phyloP scores from a whole-genome alignment of 2,329 filamentous ascomycete genomes.

The Onygenales sp. region DNA sequence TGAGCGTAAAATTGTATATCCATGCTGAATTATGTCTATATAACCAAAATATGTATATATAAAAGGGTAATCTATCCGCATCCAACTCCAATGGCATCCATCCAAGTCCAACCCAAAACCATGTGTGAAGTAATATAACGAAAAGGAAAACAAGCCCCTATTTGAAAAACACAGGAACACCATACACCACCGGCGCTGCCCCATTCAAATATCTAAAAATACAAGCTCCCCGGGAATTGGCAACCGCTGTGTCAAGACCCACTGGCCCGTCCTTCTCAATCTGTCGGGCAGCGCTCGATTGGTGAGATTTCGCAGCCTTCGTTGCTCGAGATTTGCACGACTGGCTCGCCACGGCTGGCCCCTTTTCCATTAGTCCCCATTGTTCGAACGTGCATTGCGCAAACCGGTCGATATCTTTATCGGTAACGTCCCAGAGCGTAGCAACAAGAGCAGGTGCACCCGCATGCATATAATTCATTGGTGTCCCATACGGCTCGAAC shows the following conservation, averaged over 20 bases:
- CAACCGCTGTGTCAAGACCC: conserved; percentile 73
- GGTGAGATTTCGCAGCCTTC: conserved; percentile 6
- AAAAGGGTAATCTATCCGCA: conserved; percentile 3
- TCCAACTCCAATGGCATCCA: background rate
- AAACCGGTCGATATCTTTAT: conserved; percentile 93
- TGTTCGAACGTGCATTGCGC: conserved; percentile 67
- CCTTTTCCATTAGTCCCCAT: conserved; percentile 62
- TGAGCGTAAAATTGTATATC: too few species aligned
- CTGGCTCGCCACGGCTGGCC: conserved; percentile 19
- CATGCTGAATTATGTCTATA: too few species aligned
- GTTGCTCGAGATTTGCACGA: conserved; percentile 19
- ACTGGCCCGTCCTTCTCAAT: conserved; percentile 21
- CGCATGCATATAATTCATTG: conserved; percentile 84
- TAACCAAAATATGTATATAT: too few species aligned
- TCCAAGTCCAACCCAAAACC: background rate
- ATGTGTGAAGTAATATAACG: background rate
- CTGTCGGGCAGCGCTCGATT: background rate
- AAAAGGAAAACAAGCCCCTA: conserved; percentile 8
- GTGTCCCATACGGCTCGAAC: conserved; percentile 84
- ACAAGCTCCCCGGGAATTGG: conserved; percentile 65
- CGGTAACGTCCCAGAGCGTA: conserved; percentile 95
- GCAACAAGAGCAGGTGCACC: conserved; percentile 80
- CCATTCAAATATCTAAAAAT: conserved; percentile 86
- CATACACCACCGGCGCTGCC: conserved; percentile 88
- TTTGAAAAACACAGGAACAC: conserved; percentile 76